Conservation (phyloP, 176 grass and related monocot genomes). For the Leersia perrieri region DNA sequence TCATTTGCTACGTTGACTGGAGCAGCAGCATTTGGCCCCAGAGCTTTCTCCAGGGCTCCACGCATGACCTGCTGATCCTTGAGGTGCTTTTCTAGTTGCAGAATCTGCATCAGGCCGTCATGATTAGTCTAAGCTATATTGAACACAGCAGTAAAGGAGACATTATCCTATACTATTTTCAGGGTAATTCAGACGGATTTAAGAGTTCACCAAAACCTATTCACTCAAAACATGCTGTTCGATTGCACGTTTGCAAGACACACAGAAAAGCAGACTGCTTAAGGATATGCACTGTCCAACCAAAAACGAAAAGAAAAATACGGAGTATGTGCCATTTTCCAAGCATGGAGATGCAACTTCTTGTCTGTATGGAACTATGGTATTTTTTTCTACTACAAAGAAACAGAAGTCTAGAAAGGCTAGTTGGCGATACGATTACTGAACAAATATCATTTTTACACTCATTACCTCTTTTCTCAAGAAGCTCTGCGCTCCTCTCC, state of each 20-base stretch:
- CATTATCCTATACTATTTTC: background rate
- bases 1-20: constrained; percentile 55
- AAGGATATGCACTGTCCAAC: background rate
- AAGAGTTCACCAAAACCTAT: background rate
- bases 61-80: constrained; percentile 74
- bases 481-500: constrained; percentile 48
- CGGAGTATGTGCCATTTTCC: background rate
- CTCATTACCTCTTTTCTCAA: constrained; percentile 78
- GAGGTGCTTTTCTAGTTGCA: constrained; percentile 75
- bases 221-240: background rate
- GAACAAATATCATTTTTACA: background rate
- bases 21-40: constrained; percentile 57
- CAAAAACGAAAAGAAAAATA: background rate
- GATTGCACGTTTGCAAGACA: background rate
- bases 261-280: background rate
- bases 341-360: background rate
- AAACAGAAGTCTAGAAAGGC: background rate
- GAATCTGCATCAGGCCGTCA: constrained; percentile 54
- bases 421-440: background rate
- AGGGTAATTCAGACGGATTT: background rate
- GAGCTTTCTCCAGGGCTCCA: constrained; percentile 68
- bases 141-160: background rate
- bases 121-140: background rate
- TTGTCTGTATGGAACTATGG: background rate
- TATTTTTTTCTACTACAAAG: background rate